These are phyloP conservation scores for Pichia californica DNA, from an alignment of 805 yeast genomes.

Conservation along the genomic window DNA sequence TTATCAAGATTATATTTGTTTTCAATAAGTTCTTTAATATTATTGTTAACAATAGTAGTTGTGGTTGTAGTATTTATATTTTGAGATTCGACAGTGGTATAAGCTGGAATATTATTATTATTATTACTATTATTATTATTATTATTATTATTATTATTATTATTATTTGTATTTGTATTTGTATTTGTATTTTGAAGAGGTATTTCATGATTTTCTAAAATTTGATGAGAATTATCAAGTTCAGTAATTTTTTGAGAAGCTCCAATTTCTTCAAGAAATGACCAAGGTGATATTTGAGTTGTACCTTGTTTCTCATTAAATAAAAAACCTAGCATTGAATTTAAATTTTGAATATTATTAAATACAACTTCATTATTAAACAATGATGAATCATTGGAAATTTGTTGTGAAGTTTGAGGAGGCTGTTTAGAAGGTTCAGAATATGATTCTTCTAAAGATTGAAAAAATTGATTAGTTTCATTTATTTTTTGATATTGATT, in stretches of 20 bases:
- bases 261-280: conserved; percentile 17
- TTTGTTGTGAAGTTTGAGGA: not conserved
- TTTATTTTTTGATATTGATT: too few species aligned
- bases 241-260: not conserved
- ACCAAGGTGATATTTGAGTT: conserved; percentile 15
- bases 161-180: too few species aligned
- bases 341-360: conserved; percentile 13
- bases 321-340: conserved; percentile 15
- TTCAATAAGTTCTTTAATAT: not conserved
- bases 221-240: too few species aligned
- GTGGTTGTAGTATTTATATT: too few species aligned
- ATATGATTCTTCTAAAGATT: conserved; percentile 16
- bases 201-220: too few species aligned
- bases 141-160: not conserved
- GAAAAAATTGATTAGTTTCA: conserved; percentile 2
- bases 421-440: not conserved
- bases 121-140: not conserved
- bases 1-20: not conserved
- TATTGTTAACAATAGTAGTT: too few species aligned
- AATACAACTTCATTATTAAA: conserved; percentile 1
- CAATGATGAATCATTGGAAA: not conserved
- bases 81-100: too few species aligned
- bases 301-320: conserved; percentile 12
- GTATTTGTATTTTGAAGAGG: not conserved
- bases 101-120: too few species aligned